Evolutionary conservation across 2,329 filamentous ascomycete species (phyloP).

Genomic region (Onygena corvina): DNA sequence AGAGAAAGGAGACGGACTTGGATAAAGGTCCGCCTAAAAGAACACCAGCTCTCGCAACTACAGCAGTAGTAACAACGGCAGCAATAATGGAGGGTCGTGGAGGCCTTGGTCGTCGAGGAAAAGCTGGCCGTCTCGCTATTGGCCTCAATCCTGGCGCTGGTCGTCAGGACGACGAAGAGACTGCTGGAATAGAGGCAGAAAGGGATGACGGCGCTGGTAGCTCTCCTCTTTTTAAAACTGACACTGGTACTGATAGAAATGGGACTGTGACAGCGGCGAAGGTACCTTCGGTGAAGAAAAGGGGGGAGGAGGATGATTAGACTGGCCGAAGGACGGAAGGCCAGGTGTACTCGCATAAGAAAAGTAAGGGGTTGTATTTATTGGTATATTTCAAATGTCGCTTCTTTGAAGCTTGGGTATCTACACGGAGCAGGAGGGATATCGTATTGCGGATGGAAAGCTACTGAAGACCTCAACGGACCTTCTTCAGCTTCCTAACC

Average conservation of each 20-base stretch:
- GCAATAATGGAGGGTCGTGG: no score
- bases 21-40: background rate
- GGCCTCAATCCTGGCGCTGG: background rate
- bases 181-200: background rate
- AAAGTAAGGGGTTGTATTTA: background rate
- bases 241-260: background rate
- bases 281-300: background rate
- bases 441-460: no score
- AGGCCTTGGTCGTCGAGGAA: background rate
- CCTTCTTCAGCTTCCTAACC: conserved; percentile 38
- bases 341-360: background rate
- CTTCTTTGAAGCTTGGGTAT: background rate
- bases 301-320: background rate
- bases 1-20: background rate
- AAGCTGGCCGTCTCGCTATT: background rate
- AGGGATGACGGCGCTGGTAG: background rate
- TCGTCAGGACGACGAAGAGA: background rate
- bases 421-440: background rate
- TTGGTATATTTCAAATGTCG: background rate
- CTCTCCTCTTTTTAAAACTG: background rate
- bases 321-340: background rate
- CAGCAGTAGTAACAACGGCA: no score
- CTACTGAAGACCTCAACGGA: conserved; percentile 24
- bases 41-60: no score
- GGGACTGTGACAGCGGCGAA: background rate